These are phyloP conservation scores for Cordyceps cateniannulata DNA, from an alignment of 2,329 filamentous ascomycete species.

Conservation along the genomic window DNA sequence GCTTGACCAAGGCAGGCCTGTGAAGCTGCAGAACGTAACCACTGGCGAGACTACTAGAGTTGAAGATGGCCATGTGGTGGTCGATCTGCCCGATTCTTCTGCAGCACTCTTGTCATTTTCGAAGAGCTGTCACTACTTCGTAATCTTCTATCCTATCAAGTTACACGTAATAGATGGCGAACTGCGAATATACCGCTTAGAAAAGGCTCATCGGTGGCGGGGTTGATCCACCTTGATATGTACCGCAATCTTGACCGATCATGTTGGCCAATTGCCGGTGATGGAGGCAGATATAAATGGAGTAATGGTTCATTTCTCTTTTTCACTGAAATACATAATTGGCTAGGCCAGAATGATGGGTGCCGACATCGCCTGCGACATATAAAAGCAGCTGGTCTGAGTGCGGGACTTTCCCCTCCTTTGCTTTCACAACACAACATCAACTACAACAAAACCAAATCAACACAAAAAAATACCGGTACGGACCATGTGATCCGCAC, in stretches of 20 bases:
- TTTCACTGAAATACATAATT: not conserved
- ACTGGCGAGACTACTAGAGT: slow-evolving; percentile 20
- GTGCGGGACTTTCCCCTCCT: slow-evolving; percentile 1
- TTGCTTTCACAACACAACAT: not conserved
- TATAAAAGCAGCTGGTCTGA: not conserved
- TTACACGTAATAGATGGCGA: too few relatives aligned
- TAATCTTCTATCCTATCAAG: too few relatives aligned
- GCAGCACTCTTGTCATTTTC: slow-evolving; percentile 31
- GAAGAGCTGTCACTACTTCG: not conserved
- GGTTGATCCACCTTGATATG: slow-evolving; percentile 10
- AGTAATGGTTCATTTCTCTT: not conserved
- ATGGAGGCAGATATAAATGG: not conserved
- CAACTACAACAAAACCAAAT: not conserved
- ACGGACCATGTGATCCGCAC: slow-evolving; percentile 5
- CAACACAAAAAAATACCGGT: slow-evolving; percentile 1
- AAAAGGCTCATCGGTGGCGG: slow-evolving; percentile 8
- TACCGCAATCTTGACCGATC: not conserved
- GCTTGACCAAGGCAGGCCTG: not conserved
- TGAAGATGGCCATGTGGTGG: slow-evolving; percentile 28
- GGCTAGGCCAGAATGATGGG: not conserved
- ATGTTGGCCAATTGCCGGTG: not conserved
- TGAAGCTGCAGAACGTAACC: not conserved
- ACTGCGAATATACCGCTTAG: slow-evolving; percentile 5
- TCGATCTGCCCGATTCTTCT: slow-evolving; percentile 37
- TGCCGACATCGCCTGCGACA: not conserved